These are phyloP conservation scores for Globisporangium cederbergense DNA, from an alignment of 352 stramenopile genomes.

Conservation along the genomic window DNA sequence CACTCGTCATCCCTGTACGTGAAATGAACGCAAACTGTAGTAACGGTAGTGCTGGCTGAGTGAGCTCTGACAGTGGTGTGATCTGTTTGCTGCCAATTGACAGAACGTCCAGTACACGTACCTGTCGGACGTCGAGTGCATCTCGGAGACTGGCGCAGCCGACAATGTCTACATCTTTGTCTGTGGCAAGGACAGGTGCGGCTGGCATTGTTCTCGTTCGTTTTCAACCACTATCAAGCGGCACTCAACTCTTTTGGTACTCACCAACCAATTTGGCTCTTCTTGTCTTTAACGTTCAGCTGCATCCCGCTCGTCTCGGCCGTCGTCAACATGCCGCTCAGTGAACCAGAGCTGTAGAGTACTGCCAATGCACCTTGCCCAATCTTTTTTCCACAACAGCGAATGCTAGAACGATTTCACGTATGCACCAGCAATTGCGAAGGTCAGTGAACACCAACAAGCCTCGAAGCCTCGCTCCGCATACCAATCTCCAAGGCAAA, in stretches of 20 bases:
- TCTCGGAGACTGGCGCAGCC: constrained; percentile 61
- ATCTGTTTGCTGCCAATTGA: not conserved
- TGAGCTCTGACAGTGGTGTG: not conserved
- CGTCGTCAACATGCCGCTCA: constrained; percentile 81
- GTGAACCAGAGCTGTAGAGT: constrained; percentile 54
- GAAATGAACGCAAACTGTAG: not conserved
- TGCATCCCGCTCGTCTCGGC: constrained; percentile 78
- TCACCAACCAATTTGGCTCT: not conserved
- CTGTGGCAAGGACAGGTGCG: constrained; percentile 79
- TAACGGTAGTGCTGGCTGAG: constrained; percentile 1
- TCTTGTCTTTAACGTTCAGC: constrained; percentile 22
- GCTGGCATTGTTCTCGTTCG: not conserved
- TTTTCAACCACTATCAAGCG: not conserved
- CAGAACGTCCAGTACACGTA: constrained; percentile 78
- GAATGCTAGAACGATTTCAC: too few species aligned
- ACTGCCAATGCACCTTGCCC: too few species aligned
- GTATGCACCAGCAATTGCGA: too few species aligned
- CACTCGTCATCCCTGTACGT: constrained; percentile 68
- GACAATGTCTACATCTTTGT: constrained; percentile 82
- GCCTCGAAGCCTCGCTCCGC: too few species aligned
- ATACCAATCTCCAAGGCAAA: too few species aligned
- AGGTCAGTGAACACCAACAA: too few species aligned
- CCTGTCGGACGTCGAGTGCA: constrained; percentile 61
- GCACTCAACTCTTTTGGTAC: not conserved
- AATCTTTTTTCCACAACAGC: too few species aligned